phyloP scores from a whole-genome alignment of 2,329 filamentous ascomycete genomes.

The Grosmannia huntii region DNA sequence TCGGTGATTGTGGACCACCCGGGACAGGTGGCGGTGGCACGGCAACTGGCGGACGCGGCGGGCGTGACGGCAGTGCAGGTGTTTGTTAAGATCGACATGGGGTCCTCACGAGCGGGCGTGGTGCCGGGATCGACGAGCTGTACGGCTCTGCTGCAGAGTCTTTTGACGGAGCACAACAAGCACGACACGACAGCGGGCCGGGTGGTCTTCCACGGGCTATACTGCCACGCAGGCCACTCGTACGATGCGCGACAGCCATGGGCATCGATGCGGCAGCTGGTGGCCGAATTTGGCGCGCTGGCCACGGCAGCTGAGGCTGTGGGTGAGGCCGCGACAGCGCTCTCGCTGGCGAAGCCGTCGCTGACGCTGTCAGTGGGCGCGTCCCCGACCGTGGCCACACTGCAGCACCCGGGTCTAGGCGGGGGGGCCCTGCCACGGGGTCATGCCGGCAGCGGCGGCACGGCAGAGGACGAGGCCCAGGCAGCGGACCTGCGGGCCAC shows the following conservation, averaged over 20 bases:
- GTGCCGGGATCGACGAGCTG: conserved; percentile 34
- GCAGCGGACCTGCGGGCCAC: conserved; percentile 25
- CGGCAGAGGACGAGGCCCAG: conserved; percentile 11
- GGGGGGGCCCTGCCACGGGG: neutral
- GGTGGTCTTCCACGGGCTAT: conserved; percentile 46
- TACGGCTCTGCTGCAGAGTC: conserved; percentile 29
- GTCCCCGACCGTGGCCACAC: conserved; percentile 57
- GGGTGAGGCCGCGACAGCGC: neutral
- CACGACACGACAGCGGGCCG: too few relatives aligned
- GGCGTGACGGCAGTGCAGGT: conserved; percentile 32
- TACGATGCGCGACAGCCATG: conserved; percentile 45
- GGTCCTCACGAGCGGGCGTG: conserved; percentile 58
- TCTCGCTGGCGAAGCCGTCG: conserved; percentile 4
- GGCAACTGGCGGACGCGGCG: neutral
- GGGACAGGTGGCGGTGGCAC: conserved; percentile 38
- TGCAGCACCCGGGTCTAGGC: conserved; percentile 38
- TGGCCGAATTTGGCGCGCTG: conserved; percentile 44
- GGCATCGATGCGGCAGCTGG: conserved; percentile 44
- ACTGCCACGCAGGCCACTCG: conserved; percentile 61
- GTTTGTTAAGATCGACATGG: conserved; percentile 65
- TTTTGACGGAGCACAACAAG: conserved; percentile 28
- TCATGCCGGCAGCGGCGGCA: neutral
- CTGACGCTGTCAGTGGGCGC: conserved; percentile 59
- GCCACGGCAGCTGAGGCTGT: conserved; percentile 27
- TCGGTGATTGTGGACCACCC: conserved; percentile 59